Evolutionary conservation across 345 rosid genomes (phyloP).

Genomic region (Ceriops tagal): DNA sequence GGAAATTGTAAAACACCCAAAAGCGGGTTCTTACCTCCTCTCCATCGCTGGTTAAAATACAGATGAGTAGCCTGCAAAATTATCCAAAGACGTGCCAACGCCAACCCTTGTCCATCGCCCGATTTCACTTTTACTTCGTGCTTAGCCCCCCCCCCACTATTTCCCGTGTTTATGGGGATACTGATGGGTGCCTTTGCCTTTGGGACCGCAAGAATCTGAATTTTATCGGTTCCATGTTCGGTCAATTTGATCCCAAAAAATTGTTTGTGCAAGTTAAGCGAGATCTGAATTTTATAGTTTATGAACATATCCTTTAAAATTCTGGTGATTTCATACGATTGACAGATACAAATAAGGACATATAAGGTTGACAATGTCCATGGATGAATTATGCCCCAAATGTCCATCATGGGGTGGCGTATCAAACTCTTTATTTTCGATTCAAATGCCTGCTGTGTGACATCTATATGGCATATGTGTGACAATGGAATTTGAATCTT

Average conservation of each 20-base stretch:
- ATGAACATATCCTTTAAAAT: neutral
- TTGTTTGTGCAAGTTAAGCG: neutral
- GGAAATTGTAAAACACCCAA: no score
- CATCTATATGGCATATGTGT: neutral
- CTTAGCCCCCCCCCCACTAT: no score
- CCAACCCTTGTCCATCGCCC: no score
- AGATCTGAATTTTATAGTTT: neutral
- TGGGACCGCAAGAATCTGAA: no score
- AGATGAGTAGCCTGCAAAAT: no score
- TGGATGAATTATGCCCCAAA: neutral
- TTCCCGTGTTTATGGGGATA: no score
- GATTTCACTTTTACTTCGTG: no score
- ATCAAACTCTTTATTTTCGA: neutral
- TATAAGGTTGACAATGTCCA: neutral
- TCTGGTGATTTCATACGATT: neutral
- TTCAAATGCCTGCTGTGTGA: neutral
- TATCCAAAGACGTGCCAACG: no score
- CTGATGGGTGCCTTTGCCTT: no score
- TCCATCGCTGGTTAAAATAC: no score
- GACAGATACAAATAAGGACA: neutral
- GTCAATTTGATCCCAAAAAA: neutral
- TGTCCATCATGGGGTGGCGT: conserved; percentile 4
- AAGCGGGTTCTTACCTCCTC: no score
- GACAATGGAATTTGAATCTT: neutral
- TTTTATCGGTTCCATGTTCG: no score